phyloP scores from a whole-genome alignment of 1,139 yeast genomes.

The Blastobotrys capitulatus region DNA sequence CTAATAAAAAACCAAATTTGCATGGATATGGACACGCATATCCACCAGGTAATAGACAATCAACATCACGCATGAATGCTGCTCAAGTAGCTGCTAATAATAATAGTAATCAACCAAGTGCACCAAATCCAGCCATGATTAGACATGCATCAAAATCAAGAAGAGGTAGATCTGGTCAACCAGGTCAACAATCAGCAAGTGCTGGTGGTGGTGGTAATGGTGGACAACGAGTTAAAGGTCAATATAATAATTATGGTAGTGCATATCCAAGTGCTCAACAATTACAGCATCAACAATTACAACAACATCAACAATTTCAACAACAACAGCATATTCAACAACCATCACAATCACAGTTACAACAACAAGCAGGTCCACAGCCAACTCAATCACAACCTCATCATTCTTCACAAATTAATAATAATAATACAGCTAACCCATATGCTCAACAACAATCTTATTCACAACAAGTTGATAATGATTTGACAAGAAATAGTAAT shows the following conservation, averaged over 20 bases:
- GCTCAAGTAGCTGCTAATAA: constrained; percentile 7
- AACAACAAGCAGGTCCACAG: too few relatives aligned
- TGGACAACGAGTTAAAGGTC: neutral
- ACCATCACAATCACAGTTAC: constrained; percentile 19
- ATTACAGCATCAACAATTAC: constrained; percentile 17
- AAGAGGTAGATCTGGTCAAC: constrained; percentile 19
- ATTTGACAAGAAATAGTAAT: constrained; percentile 10
- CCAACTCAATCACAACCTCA: constrained; percentile 5
- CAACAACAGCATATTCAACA: constrained; percentile 7
- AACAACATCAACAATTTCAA: constrained; percentile 18
- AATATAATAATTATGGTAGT: constrained; percentile 16
- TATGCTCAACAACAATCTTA: neutral
- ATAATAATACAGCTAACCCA: neutral
- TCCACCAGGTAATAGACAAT: constrained; percentile 39
- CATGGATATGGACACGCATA: constrained; percentile 83
- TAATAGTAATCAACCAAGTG: constrained; percentile 15
- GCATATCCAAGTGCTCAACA: constrained; percentile 21
- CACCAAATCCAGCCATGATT: constrained; percentile 29
- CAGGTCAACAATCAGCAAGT: neutral
- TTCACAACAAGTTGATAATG: neutral
- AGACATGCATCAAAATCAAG: constrained; percentile 32
- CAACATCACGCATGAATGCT: constrained; percentile 25
- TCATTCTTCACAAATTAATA: constrained; percentile 7
- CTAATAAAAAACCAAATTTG: constrained; percentile 77
- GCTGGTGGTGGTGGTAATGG: constrained; percentile 6